A percentile compares a stretch with the other conserved stretches of the same genome.
Evolutionary conservation across 2,329 filamentous ascomycete species (phyloP).

Genomic region (Ascochyta viciae-villosae): DNA sequence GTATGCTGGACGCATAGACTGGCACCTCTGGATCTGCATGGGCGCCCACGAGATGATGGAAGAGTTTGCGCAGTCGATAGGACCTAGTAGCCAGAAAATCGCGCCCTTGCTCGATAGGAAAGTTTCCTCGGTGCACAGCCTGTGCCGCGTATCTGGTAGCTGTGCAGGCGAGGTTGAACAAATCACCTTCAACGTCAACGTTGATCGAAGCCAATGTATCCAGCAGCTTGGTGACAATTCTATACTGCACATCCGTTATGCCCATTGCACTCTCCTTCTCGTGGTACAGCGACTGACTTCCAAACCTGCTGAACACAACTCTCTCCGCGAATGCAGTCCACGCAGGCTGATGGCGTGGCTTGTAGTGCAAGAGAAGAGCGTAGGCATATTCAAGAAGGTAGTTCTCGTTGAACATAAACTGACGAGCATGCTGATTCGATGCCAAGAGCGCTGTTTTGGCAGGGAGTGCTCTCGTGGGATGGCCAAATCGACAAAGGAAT

Average conservation of each 20-base stretch:
- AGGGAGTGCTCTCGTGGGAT: constrained; percentile 18
- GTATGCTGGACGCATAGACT: constrained; percentile 16
- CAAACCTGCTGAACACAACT: constrained; percentile 22
- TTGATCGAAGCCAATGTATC: constrained; percentile 35
- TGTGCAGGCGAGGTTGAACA: constrained; percentile 44
- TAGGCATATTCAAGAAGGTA: constrained; percentile 44
- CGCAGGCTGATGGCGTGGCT: constrained; percentile 34
- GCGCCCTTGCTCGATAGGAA: constrained; percentile 16
- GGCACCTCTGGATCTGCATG: constrained; percentile 20
- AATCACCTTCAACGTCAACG: constrained; percentile 44
- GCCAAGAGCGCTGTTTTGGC: constrained; percentile 12
- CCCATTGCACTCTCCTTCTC: constrained; percentile 13
- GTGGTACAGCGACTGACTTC: neutral
- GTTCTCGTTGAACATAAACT: constrained; percentile 26
- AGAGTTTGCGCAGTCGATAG: constrained; percentile 33
- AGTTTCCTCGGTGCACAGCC: constrained; percentile 19
- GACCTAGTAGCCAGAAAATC: constrained; percentile 27
- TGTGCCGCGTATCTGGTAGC: constrained; percentile 41
- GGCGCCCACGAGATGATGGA: constrained; percentile 34
- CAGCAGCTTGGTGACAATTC: constrained; percentile 32
- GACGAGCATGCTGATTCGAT: constrained; percentile 24
- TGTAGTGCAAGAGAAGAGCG: constrained; percentile 31
- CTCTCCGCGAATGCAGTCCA: constrained; percentile 42
- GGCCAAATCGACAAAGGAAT: constrained; percentile 42
- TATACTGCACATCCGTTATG: constrained; percentile 28